phyloP scores from a whole-genome alignment of 805 yeast species.

The Nakazawaea laoshanensis region DNA sequence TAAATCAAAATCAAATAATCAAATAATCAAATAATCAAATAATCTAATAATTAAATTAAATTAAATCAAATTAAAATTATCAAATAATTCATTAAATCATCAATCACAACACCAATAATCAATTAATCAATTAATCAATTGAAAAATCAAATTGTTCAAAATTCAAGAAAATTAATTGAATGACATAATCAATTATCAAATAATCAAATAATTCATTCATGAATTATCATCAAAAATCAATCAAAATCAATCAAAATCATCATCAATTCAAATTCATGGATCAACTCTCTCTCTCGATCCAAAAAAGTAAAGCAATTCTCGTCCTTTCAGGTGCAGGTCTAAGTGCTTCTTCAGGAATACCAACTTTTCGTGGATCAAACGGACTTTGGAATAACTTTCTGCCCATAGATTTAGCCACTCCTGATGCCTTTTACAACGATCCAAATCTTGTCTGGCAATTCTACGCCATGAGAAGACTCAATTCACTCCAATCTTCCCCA shows the following conservation, averaged over 20 bases:
- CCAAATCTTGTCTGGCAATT: constrained; percentile 91
- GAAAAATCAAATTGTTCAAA: too few species aligned
- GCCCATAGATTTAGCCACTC: constrained; percentile 81
- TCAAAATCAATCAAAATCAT: background rate
- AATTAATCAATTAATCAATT: too few species aligned
- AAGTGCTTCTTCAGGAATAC: constrained; percentile 68
- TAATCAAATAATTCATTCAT: too few species aligned
- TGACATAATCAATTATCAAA: too few species aligned
- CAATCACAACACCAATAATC: too few species aligned
- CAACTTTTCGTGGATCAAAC: constrained; percentile 63
- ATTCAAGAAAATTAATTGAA: too few species aligned
- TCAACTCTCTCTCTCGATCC: constrained; percentile 10
- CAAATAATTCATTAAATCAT: too few species aligned
- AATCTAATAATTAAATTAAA: too few species aligned
- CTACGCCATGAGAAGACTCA: constrained; percentile 59
- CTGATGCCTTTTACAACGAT: constrained; percentile 78
- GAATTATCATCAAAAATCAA: background rate
- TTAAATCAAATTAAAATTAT: too few species aligned
- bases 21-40: too few species aligned
- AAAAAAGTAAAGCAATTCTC: constrained; percentile 33
- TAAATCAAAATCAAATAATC: too few species aligned
- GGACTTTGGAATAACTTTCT: constrained; percentile 75
- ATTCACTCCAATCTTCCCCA: constrained; percentile 61
- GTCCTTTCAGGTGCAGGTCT: constrained; percentile 81
- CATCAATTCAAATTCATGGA: background rate